phyloP scores from a whole-genome alignment of 495 filamentous ascomycete species.

The Aspergillus asperescens region DNA sequence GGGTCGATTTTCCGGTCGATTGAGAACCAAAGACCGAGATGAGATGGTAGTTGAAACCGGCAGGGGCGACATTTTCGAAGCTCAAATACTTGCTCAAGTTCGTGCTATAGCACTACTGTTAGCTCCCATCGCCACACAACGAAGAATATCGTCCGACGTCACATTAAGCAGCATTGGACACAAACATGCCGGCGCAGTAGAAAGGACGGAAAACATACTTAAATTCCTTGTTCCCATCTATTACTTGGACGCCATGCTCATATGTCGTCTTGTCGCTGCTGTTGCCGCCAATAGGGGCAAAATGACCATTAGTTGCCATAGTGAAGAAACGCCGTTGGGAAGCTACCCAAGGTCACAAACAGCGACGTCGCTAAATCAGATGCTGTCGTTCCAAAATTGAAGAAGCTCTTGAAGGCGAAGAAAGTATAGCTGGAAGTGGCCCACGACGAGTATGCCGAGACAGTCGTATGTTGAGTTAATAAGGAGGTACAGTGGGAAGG shows the following conservation, averaged over 20 bases:
- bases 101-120: conserved; percentile 46
- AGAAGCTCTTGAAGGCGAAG: background rate
- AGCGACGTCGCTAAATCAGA: background rate
- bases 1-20: conserved; percentile 95
- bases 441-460: conserved; percentile 18
- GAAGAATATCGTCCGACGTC: conserved; percentile 4
- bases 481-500: conserved; percentile 10
- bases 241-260: conserved; percentile 92
- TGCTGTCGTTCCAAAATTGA: background rate
- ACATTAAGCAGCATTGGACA: background rate
- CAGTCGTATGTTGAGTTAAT: conserved; percentile 15
- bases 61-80: conserved; percentile 69
- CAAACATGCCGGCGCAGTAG: background rate
- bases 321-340: conserved; percentile 47
- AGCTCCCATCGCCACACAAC: conserved; percentile 16
- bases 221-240: conserved; percentile 93
- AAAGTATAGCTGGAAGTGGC: background rate
- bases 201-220: conserved; percentile 56
- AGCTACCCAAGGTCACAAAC: conserved; percentile 20
- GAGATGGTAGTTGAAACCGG: conserved; percentile 97
- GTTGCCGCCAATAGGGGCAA: conserved; percentile 69
- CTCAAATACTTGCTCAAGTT: conserved; percentile 77
- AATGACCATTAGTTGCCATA: conserved; percentile 82
- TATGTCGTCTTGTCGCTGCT: conserved; percentile 59
- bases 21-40: conserved; percentile 98